These are phyloP conservation scores for Scedosporium dehoogii DNA, from an alignment of 2,329 filamentous ascomycete genomes.

Conservation along the genomic window DNA sequence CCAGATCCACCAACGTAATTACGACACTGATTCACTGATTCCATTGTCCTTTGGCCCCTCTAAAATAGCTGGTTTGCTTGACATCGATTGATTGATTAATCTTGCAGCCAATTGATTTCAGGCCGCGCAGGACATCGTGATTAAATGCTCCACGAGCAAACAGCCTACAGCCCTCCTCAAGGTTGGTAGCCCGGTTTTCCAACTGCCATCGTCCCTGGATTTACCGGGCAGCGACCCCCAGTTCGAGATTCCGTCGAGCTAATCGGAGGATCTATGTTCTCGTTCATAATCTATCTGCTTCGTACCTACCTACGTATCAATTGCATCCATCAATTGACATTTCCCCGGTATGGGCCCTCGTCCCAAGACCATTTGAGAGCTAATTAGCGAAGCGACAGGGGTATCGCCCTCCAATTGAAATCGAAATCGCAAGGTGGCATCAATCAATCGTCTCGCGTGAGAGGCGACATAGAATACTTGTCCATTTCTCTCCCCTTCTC, in stretches of 20 bases:
- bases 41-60: too few relatives aligned
- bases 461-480: not conserved
- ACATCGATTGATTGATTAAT: too few relatives aligned
- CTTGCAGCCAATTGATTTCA: too few relatives aligned
- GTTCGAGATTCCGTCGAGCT: not conserved
- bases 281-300: too few relatives aligned
- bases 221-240: not conserved
- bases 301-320: too few relatives aligned
- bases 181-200: not conserved
- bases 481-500: not conserved
- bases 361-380: not conserved
- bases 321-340: not conserved
- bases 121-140: too few relatives aligned
- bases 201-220: not conserved
- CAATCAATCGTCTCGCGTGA: not conserved
- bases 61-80: too few relatives aligned
- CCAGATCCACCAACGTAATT: too few relatives aligned
- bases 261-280: not conserved
- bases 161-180: not conserved
- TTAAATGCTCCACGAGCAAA: too few relatives aligned
- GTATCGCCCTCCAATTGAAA: not conserved
- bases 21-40: too few relatives aligned
- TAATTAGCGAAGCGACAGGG: slow-evolving; percentile 1
- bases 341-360: not conserved
- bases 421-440: slow-evolving; percentile 13